Base-by-base conservation (phyloP, 805 yeast species). In the Wickerhamiella hasegawae region DNA sequence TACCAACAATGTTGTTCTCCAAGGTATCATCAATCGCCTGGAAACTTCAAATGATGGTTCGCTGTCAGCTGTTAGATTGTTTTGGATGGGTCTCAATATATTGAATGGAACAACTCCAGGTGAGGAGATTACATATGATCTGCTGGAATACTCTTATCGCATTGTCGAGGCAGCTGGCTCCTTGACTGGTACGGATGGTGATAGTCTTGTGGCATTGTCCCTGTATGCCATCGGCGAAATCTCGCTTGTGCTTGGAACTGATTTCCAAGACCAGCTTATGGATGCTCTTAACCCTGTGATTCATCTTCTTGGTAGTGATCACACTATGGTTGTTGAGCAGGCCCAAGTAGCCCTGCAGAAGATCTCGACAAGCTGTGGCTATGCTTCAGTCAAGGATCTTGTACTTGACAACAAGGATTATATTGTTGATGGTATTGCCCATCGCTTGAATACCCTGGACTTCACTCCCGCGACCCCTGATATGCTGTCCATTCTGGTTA, bases 381-480 rank as follows among this genome's bases (percentile, higher is more conserved):
- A 55, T 35, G 52, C 55, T 12, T 71, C 82, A 0, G 54, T 85
- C 2, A 59, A 59, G 23, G 53, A 54, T 3, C 49, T 87, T 39
- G 62, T 90, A 2, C 47, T 21, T 9, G 31, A 28, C 19, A 87
- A 84, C 51, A 65, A 73, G 38, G 95, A 87, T 46, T 85, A 85
- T 49, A 54, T 87, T 15, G 59, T 84, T 12, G 96, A 90, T 50
- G 59, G 83, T 0, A 59, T 84, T n/a, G 76, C 93, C 3, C 54
- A 73, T 20, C 69, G 68, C 41, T 58, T 90, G 35, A 71, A 82
- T 19, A 69, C 78, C 2, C 73, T 84, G 4, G 63, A 75, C 37
- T 66, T 87, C 4, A 69, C 83, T 1, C 87, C 94, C 2, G 65
- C 83, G 8, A 67, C 83, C 3, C 66, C 80, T 1, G 72, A 74